phyloP scores from a whole-genome alignment of 2,329 filamentous ascomycete genomes.

The Xylariaceae sp. region DNA sequence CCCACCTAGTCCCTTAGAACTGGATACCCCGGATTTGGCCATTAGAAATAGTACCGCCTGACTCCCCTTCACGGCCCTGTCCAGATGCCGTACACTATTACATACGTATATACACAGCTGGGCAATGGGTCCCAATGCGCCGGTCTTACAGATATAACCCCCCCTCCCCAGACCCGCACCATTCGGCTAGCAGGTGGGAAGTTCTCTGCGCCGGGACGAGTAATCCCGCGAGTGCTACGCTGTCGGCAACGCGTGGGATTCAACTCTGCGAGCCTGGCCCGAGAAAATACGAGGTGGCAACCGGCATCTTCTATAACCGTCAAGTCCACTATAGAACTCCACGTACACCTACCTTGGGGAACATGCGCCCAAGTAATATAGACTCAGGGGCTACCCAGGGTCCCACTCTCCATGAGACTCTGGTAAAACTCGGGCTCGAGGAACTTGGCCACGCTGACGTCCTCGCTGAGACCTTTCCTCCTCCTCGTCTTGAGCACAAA shows the following conservation, averaged over 20 bases:
- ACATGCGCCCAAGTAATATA: not conserved
- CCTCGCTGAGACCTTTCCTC: conserved; percentile 90
- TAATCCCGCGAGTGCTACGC: not conserved
- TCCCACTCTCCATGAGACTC: conserved; percentile 80
- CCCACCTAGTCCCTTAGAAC: too few species aligned
- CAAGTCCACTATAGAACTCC: not conserved
- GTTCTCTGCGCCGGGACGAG: not conserved
- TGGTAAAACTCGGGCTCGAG: conserved; percentile 91
- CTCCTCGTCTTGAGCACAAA: conserved; percentile 95
- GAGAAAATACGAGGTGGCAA: not conserved
- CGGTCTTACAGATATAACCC: too few species aligned
- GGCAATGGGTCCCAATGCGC: too few species aligned
- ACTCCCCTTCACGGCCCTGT: too few species aligned
- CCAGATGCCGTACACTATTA: too few species aligned
- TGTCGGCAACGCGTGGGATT: not conserved
- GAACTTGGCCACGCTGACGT: conserved; percentile 94
- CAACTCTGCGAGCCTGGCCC: not conserved
- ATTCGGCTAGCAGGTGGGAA: too few species aligned
- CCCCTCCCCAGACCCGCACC: too few species aligned
- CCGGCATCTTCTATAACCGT: not conserved
- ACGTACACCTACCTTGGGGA: not conserved
- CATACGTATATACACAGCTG: too few species aligned
- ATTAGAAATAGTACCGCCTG: too few species aligned
- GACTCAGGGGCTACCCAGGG: conserved; percentile 54
- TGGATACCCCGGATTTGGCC: too few species aligned